A percentile compares a stretch with the other conserved stretches of the same genome.
Conservation (phyloP, 495 filamentous ascomycete species). For the Penicillium diatomitis region DNA sequence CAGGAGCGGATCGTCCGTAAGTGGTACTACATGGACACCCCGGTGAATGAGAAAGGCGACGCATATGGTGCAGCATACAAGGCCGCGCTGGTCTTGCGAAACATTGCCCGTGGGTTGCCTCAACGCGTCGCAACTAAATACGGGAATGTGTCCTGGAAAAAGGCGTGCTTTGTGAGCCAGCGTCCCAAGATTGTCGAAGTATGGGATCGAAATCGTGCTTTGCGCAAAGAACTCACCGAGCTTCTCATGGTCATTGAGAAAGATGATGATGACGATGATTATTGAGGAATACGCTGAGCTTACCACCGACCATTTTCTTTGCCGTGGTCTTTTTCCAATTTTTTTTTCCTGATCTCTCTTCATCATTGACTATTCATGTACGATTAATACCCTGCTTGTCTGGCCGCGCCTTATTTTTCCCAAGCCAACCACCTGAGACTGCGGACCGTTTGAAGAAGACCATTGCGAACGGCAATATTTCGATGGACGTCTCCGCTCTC, state of each 20-base stretch:
- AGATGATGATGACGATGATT: conserved; percentile 34
- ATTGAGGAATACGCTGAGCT: conserved; percentile 8
- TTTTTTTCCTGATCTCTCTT: conserved; percentile 1
- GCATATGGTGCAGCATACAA: conserved; percentile 79
- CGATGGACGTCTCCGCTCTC: no score
- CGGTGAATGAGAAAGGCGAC: conserved; percentile 70
- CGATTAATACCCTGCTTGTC: conserved; percentile 17
- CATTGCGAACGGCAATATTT: no score
- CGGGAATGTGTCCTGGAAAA: conserved; percentile 32
- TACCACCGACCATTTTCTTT: conserved; percentile 1
- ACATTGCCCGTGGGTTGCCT: conserved; percentile 69
- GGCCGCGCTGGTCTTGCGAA: conserved; percentile 76
- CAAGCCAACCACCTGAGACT: neutral
- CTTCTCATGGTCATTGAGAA: conserved; percentile 38
- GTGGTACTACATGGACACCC: conserved; percentile 52
- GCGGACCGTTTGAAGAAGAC: no score
- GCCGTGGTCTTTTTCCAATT: conserved; percentile 4
- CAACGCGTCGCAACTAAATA: conserved; percentile 24
- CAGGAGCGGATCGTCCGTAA: conserved; percentile 36
- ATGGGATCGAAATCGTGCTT: conserved; percentile 35
- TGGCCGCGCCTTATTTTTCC: neutral
- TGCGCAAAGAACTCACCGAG: conserved; percentile 37
- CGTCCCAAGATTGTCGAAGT: conserved; percentile 34
- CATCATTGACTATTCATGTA: conserved; percentile 13
- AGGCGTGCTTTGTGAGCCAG: conserved; percentile 32